phyloP scores from a whole-genome alignment of 2,329 filamentous ascomycete genomes.

The Macrophomina phaseolina region DNA sequence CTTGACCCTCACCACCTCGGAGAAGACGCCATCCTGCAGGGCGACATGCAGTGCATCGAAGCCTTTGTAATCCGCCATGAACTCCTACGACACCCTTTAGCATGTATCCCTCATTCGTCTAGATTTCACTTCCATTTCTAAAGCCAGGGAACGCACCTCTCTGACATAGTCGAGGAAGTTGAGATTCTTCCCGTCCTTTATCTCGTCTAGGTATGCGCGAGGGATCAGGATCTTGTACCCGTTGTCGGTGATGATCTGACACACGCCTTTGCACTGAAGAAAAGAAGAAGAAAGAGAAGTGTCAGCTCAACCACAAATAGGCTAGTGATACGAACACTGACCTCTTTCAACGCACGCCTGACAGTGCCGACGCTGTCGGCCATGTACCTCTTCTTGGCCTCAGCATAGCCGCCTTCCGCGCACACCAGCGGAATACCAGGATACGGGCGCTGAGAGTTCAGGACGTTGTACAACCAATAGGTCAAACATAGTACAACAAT shows the following conservation, averaged over 20 bases:
- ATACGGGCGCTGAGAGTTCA: background rate
- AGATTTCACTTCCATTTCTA: no score
- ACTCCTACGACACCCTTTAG: background rate
- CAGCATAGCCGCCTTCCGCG: background rate
- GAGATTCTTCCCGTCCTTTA: background rate
- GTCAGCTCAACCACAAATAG: background rate
- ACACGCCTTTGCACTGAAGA: background rate
- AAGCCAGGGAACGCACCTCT: background rate
- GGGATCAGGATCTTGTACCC: background rate
- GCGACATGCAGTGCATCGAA: background rate
- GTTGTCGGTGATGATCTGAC: background rate
- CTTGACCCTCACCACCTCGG: constrained; percentile 2
- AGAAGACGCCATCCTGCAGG: background rate
- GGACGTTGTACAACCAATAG: background rate
- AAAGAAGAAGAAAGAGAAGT: background rate
- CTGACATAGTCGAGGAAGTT: background rate
- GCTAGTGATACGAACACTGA: background rate
- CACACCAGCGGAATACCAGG: background rate
- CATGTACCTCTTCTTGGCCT: background rate
- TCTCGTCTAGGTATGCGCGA: background rate
- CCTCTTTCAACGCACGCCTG: background rate
- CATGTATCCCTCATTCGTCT: no score
- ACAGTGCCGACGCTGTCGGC: background rate
- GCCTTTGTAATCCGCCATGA: background rate
- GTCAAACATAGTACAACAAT: background rate